Conservation (phyloP, 1,139 yeast species). For the Yamadazyma conglobata region DNA sequence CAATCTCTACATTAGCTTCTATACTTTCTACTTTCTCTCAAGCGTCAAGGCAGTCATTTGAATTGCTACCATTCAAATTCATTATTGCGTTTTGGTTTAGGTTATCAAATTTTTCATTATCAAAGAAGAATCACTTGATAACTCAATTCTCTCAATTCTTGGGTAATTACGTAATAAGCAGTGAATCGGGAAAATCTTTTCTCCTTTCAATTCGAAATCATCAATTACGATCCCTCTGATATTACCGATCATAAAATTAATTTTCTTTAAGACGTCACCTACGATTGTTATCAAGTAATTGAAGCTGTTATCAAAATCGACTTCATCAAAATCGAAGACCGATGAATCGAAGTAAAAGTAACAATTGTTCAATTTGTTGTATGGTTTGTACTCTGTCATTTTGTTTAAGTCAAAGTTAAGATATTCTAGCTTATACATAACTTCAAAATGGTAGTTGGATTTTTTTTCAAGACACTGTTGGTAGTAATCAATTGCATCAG, state of each 20-base stretch:
- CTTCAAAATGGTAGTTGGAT: conserved; percentile 7
- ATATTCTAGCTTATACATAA: conserved; percentile 10
- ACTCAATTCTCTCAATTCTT: conserved; percentile 29
- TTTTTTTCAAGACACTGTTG: conserved; percentile 14
- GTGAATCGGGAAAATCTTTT: conserved; percentile 30
- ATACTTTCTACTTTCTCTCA: too few species aligned
- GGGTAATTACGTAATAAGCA: conserved; percentile 33
- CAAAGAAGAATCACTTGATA: conserved; percentile 18
- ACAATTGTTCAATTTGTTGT: conserved; percentile 14
- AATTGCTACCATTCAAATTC: too few species aligned
- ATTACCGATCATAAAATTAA: conserved; percentile 31
- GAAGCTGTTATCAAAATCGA: conserved; percentile 18
- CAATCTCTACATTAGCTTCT: too few species aligned
- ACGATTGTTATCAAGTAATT: conserved; percentile 31
- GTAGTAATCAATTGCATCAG: conserved; percentile 31
- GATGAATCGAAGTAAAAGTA: conserved; percentile 35
- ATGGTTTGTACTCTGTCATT: background rate
- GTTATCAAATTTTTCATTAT: conserved; percentile 1
- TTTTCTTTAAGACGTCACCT: conserved; percentile 35
- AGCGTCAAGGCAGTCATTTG: too few species aligned
- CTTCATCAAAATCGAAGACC: conserved; percentile 16
- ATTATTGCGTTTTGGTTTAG: too few species aligned
- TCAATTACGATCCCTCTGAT: conserved; percentile 34
- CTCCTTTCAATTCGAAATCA: conserved; percentile 31
- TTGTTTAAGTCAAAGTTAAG: conserved; percentile 6